Base-by-base conservation (phyloP, 2,329 filamentous ascomycete genomes). In the Paecilomyces sp. region DNA sequence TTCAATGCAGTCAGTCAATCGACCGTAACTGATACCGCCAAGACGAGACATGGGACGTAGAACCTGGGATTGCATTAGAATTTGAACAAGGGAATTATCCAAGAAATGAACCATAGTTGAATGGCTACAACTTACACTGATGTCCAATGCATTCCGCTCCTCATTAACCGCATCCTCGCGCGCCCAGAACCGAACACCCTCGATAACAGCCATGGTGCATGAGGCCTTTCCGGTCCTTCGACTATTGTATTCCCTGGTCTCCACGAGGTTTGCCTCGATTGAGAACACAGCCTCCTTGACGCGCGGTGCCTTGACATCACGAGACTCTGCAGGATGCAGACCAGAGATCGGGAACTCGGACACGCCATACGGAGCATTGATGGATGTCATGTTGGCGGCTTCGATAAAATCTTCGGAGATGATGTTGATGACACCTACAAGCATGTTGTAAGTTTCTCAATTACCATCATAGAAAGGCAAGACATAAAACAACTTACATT, bases 131-230 rank as follows among this genome's bases (percentile, higher is more conserved):
- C 54, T 55, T 55, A 58, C 47, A 15, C 86, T 81, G 3, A 88
- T 86, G 73, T 92, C 88, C 59, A 96, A 79, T 57, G 89, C 67
- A 63, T 85, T 90, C 67, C 79, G 81, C 8, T 90, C 86, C 69
- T 88, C 85, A 66, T 93, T 90, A 61, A 95, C 76, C 2, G 90
- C 90, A 75, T 96, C 91, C 71, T 93, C 89, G 57, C 91, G 79
- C 1, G 86, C 90, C 90, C 91, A 95, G 69, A 96, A 95, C 51
- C 86, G 81, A 25, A 88, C 85, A 0, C 90, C 92, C 76, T 96
- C 90, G 18, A 96, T 78, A 41, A 94, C 80, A 1, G 83, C 87
- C 61, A 94, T 70, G 2, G 87, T 86, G 0, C 86, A 85, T 1
- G 86, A 87, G 78, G 86, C 90, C 75, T 85, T 86, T 2, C 88